Percentiles rank a stretch among this genome's conserved stretches.
Conservation (phyloP, 179 eudicot species). For the Carnegiea gigantea region DNA sequence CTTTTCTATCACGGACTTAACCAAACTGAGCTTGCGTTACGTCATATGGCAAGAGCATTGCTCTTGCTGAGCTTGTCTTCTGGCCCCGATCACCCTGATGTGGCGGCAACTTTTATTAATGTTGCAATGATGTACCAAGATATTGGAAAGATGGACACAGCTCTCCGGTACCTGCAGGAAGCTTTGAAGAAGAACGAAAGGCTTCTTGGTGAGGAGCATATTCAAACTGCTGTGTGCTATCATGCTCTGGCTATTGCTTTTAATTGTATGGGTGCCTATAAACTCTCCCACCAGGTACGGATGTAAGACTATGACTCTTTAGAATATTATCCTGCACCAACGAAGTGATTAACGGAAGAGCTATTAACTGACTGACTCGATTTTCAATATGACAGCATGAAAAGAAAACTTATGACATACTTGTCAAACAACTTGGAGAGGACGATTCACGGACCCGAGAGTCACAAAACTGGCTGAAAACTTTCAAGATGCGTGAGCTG, state of each 20-base stretch:
- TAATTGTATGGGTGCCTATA: constrained; percentile 88
- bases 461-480: constrained; percentile 92
- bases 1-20: constrained; percentile 94
- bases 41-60: constrained; percentile 92
- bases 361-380: constrained; percentile 12
- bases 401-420: constrained; percentile 90
- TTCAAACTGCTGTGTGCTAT: constrained; percentile 96
- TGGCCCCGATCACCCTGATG: constrained; percentile 98
- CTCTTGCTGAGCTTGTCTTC: constrained; percentile 81
- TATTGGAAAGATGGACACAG: constrained; percentile 81
- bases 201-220: constrained; percentile 94
- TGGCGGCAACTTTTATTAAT: constrained; percentile 90
- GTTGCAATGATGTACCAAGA: constrained; percentile 99
- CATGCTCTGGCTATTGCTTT: constrained; percentile 96
- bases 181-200: constrained; percentile 90
- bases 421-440: constrained; percentile 94
- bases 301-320: not conserved
- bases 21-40: constrained; percentile 89
- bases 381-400: constrained; percentile 64
- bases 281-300: constrained; percentile 88
- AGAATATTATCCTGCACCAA: not conserved
- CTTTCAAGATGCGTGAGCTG: constrained; percentile 81
- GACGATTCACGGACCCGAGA: constrained; percentile 95
- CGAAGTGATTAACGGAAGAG: not conserved
- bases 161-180: constrained; percentile 95